Percentiles rank a stretch among this genome's conserved stretches.
Conservation (phyloP, 805 yeast species). For the Pichia pseudocactophila region DNA sequence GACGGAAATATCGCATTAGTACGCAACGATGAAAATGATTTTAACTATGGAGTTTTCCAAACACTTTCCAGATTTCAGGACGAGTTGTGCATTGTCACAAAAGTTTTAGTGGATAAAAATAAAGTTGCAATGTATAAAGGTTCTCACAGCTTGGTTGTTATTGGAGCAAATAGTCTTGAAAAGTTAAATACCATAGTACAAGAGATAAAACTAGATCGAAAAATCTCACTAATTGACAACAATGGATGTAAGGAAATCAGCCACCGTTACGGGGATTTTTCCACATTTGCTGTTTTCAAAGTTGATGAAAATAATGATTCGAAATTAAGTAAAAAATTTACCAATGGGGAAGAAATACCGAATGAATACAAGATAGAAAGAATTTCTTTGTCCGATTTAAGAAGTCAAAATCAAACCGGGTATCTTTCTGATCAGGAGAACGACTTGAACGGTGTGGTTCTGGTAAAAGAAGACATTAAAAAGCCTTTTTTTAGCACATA, state of each 20-base stretch:
- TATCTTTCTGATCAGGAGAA: neutral
- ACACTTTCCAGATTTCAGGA: constrained; percentile 11
- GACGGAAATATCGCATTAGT: constrained; percentile 19
- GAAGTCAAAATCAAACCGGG: neutral
- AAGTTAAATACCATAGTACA: constrained; percentile 10
- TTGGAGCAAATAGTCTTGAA: constrained; percentile 15
- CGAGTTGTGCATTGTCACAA: constrained; percentile 16
- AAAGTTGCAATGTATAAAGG: neutral
- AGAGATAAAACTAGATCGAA: constrained; percentile 13
- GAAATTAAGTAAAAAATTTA: constrained; percentile 5
- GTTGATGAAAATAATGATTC: neutral
- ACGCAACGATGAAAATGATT: constrained; percentile 1
- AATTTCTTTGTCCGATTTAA: too few relatives aligned
- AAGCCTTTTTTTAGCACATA: neutral
- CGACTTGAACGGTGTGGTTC: neutral
- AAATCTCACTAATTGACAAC: constrained; percentile 13
- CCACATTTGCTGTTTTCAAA: constrained; percentile 12
- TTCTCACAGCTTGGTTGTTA: constrained; percentile 9
- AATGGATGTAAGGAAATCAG: constrained; percentile 4
- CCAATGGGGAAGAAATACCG: neutral
- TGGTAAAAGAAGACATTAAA: neutral
- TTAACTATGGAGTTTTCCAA: constrained; percentile 8
- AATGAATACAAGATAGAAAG: neutral
- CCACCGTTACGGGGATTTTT: constrained; percentile 6
- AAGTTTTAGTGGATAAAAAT: neutral